Conservation (phyloP, 148 eudicot species). For the Vaccinium myrtillus region DNA sequence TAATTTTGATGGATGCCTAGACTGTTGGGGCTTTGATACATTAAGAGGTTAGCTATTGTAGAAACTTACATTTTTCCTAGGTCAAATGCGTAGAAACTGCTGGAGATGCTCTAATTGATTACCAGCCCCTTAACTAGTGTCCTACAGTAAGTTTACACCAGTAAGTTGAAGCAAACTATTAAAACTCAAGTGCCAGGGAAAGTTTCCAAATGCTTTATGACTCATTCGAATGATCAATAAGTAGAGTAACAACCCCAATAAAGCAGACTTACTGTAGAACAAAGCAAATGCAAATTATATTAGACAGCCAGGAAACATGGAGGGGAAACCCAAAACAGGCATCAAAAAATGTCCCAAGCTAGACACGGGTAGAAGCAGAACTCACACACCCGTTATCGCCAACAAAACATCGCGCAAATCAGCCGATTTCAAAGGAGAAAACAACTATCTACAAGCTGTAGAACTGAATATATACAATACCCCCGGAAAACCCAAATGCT, state of each 20-base stretch:
- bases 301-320: not conserved
- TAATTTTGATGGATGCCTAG: too few relatives aligned
- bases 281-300: not conserved
- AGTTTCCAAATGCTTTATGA: not conserved
- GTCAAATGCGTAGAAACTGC: too few relatives aligned
- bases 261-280: not conserved
- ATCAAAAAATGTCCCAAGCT: not conserved
- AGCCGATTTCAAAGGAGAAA: not conserved
- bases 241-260: not conserved
- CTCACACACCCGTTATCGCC: not conserved
- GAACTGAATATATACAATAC: not conserved
- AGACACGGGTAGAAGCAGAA: not conserved
- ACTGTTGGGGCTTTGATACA: too few relatives aligned
- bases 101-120: not conserved
- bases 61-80: too few relatives aligned
- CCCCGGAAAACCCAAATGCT: not conserved
- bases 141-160: not conserved
- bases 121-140: not conserved
- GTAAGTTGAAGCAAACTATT: not conserved
- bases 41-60: too few relatives aligned
- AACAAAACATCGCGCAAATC: not conserved
- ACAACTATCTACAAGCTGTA: not conserved
- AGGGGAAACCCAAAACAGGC: not conserved
- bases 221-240: not conserved
- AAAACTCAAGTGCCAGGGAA: not conserved